phyloP scores from a whole-genome alignment of 306 rosid genomes.

The Vigna mungo region DNA sequence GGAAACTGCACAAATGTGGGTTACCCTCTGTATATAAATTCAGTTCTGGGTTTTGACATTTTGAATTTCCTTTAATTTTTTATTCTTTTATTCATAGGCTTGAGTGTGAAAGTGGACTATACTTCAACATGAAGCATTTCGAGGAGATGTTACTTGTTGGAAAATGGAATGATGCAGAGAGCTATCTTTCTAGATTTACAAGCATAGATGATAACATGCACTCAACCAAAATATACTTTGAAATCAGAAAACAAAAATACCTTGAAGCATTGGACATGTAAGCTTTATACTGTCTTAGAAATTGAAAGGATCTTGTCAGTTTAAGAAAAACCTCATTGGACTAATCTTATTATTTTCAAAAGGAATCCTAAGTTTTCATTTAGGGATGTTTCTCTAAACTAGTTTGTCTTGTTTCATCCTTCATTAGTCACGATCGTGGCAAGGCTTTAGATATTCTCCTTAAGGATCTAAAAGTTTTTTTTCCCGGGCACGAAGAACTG shows the following conservation, averaged over 20 bases:
- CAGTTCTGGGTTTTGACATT: background rate
- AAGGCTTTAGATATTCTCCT: slow-evolving; percentile 46
- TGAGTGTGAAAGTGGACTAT: slow-evolving; percentile 54
- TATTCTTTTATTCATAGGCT: slow-evolving; percentile 48
- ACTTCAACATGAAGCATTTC: slow-evolving; percentile 53
- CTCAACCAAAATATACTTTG: slow-evolving; percentile 56
- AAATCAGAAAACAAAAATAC: slow-evolving; percentile 53
- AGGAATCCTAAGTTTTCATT: background rate
- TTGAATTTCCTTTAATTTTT: background rate
- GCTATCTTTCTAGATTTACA: slow-evolving; percentile 35
- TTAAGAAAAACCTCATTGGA: background rate
- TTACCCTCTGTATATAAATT: background rate
- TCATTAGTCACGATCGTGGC: slow-evolving; percentile 36
- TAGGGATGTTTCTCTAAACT: no score
- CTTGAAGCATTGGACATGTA: slow-evolving; percentile 62
- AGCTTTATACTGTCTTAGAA: background rate
- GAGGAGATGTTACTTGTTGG: slow-evolving; percentile 50
- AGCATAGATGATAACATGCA: slow-evolving; percentile 36
- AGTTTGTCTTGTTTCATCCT: slow-evolving; percentile 21
- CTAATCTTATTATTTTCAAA: background rate
- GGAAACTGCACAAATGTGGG: slow-evolving; percentile 50
- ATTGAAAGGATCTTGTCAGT: background rate
- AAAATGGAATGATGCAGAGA: slow-evolving; percentile 58
- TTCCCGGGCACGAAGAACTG: slow-evolving; percentile 11
- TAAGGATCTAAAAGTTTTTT: slow-evolving; percentile 44